Evolutionary conservation across 164 flowering plant genomes (phyloP), one percentile per base, ranked within the genome.

Genomic region (Kalanchoe fedtschenkoi): DNA sequence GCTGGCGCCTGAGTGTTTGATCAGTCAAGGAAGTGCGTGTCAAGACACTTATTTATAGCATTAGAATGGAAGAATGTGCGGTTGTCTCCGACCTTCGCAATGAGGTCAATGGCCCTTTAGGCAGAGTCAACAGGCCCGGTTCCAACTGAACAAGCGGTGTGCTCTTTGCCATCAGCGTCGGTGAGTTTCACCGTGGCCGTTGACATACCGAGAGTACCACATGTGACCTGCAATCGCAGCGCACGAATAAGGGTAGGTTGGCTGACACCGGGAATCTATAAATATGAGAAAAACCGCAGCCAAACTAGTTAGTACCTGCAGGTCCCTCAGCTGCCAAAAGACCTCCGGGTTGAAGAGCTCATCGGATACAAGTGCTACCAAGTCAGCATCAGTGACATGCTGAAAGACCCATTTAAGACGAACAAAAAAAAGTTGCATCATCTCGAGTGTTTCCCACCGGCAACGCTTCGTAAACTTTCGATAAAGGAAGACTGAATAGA

Each of bases 121-220:
- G 97, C 90, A 47, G 98, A 84, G 71, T 92, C 96, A 65, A 92
- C 92, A 19, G 98, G 98, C 7, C 98, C 97, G 26, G 95, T 86
- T 66, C 98, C 98, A 65, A 82, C 80, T 22, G 96, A 73, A 74
- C 96, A 89, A 51, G 87, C 86, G 69, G 88, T 70, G 69, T 83
- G 90, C 72, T 82, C 90, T 19, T 64, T 63, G 44, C 90, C 93
- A 66, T 88, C 80, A 58, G 71, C 73, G 78, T 66, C 77, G 24
- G 77, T 65, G n/a, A 89, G 83, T 72, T 85, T 88, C 29, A 88
- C 86, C 13, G 97, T 88, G 26, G 97, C 91, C 4, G 97, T 92
- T 7, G 98, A 85, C 66, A 92, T 95, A 69, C 98, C 92, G 65
- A 88, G 91, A 58, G 86, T 83, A 66, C 98, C 97, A 71, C 91